These are phyloP conservation scores for Neurospora sp. DNA, from an alignment of 495 filamentous ascomycete genomes.

Conservation along the genomic window DNA sequence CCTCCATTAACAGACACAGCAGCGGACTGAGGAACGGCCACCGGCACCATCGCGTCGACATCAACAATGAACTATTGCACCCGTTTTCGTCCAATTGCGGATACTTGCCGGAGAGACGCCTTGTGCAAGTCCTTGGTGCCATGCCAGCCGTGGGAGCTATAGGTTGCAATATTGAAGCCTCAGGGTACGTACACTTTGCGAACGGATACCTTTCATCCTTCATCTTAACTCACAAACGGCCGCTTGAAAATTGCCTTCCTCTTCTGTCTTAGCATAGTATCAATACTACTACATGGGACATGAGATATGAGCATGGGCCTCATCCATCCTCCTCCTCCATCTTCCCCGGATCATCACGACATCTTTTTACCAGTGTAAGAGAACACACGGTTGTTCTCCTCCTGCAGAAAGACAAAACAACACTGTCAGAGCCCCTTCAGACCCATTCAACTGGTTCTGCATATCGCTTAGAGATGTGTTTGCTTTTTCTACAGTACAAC, in stretches of 20 bases:
- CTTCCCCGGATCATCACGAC: not conserved
- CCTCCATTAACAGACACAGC: not conserved
- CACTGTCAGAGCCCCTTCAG: not conserved
- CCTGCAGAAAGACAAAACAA: not conserved
- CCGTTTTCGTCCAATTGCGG: not conserved
- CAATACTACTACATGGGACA: not conserved
- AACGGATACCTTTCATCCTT: not conserved
- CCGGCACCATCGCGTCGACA: not conserved
- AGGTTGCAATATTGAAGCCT: not conserved
- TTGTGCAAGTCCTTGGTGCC: constrained; percentile 2
- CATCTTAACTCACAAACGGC: not conserved
- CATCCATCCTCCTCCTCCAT: not conserved
- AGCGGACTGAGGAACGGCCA: not conserved
- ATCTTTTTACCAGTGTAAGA: not conserved
- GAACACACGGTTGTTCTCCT: not conserved
- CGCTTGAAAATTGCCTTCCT: not conserved
- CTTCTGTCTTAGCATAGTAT: not conserved
- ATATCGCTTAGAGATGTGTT: not conserved
- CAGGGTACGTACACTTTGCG: not conserved
- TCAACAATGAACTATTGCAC: not conserved
- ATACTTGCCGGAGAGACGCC: not conserved
- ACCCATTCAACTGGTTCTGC: not conserved
- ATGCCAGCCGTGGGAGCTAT: constrained; percentile 2
- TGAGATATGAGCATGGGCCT: not conserved
- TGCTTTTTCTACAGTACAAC: not conserved